phyloP scores from a whole-genome alignment of 2,329 filamentous ascomycete species.

The Conoideocrella luteorostrata region DNA sequence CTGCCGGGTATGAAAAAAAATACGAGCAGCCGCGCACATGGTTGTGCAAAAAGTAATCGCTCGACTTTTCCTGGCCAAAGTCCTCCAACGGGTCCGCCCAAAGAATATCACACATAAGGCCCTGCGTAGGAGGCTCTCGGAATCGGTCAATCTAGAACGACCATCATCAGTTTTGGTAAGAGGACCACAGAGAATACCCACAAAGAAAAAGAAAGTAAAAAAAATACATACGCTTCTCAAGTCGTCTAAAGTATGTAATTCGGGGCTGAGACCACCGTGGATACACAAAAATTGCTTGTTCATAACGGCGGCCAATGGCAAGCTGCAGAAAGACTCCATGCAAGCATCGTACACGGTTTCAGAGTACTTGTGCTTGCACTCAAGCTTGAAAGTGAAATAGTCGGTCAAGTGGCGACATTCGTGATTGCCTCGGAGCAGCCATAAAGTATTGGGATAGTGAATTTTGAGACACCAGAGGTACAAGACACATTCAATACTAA shows the following conservation, averaged over 20 bases:
- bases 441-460: conserved; percentile 95
- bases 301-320: conserved; percentile 95
- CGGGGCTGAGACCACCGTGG: conserved; percentile 90
- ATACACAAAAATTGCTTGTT: conserved; percentile 99
- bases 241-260: conserved; percentile 92
- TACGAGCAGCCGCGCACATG: conserved; percentile 97
- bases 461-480: conserved; percentile 99
- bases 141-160: conserved; percentile 89
- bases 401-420: conserved; percentile 98
- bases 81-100: conserved; percentile 98
- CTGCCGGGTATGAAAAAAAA: conserved; percentile 97
- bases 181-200: background rate
- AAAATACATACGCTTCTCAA: conserved; percentile 66
- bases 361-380: conserved; percentile 99
- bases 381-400: conserved; percentile 99
- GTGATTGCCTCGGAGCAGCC: conserved; percentile 95
- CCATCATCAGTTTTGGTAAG: background rate
- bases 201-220: background rate
- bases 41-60: conserved; percentile 96
- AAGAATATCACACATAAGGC: conserved; percentile 97
- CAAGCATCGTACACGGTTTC: conserved; percentile 94
- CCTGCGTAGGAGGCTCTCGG: conserved; percentile 93
- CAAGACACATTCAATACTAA: conserved; percentile 97
- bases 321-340: conserved; percentile 94
- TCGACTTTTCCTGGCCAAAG: conserved; percentile 97